Base-by-base conservation (phyloP, 495 filamentous ascomycete species). In the Beverwykella pulmonaria region DNA sequence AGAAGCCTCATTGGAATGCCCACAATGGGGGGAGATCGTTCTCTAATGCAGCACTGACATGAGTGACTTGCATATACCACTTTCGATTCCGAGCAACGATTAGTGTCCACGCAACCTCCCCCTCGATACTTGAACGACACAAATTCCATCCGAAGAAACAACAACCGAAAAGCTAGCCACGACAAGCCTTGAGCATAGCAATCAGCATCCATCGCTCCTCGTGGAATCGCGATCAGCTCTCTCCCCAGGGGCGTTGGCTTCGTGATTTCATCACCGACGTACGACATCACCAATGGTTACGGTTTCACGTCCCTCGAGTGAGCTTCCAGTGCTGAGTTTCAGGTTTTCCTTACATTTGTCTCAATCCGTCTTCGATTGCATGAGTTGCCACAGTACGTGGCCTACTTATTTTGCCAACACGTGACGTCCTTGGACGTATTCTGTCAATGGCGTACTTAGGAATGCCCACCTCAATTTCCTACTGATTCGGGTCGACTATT, bases 1-100 rank as follows among this genome's bases (percentile, higher is more conserved):
- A 39, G 19, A 68, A 63, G 59, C 53, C 59, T 68, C 59, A 53
- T 68, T 59, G 59, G 65, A 63, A 68, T 63, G 39, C 25, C 59
- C 59, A 53, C 41, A n/a, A n/a, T 41, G 41, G 30, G 26, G 32
- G 26, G 53, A 63, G 59, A 68, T 68, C 54, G 65, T 67, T 67
- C 58, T 59, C 29, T 20, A 39, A 53, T 50, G 65, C 25, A 59
- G 53, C 44, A 68, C 53, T 6, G 34, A 47, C 53, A 59, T 59
- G 59, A 53, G 65, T 63, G 59, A 68, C 65, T 63, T 63, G 65
- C 65, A 68, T 63, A 22, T 26, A 55, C 53, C 36, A 63, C 25
- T 30, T n/a, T 9, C 41, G 46, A 30, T 55, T 32, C 23, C 39
- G 56, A 36, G 59, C 57, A 14, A 63, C 54, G 9, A 30, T 19